Evolutionary conservation across 2,329 filamentous ascomycete species (phyloP).

Genomic region (Colletotrichum tofieldiae): DNA sequence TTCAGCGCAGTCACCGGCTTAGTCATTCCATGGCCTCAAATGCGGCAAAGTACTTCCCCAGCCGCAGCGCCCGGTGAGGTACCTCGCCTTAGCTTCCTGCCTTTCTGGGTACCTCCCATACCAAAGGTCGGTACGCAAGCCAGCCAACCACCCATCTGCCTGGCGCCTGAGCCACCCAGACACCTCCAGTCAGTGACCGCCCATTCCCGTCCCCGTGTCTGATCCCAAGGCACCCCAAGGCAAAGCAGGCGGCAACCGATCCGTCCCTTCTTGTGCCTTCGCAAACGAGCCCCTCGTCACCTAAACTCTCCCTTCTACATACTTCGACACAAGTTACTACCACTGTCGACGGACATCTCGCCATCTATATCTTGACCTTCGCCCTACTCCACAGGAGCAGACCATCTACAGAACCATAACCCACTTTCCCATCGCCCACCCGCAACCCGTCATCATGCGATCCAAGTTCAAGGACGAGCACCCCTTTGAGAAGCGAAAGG

Average conservation of each 20-base stretch:
- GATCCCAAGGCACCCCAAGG: conserved; percentile 30
- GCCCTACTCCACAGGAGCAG: conserved; percentile 33
- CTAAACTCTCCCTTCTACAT: conserved; percentile 43
- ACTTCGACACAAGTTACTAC: conserved; percentile 40
- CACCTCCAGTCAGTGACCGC: conserved; percentile 42
- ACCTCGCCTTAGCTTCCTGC: conserved; percentile 17
- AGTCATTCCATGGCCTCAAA: conserved; percentile 8
- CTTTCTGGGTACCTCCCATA: conserved; percentile 13
- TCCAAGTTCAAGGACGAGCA: conserved; percentile 99
- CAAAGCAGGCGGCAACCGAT: conserved; percentile 43
- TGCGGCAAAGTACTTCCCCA: conserved; percentile 1
- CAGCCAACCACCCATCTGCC: conserved; percentile 12
- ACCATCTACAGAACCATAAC: conserved; percentile 40
- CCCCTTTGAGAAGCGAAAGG: conserved; percentile 99
- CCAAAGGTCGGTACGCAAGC: conserved; percentile 4
- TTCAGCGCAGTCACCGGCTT: conserved; percentile 16
- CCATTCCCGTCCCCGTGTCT: conserved; percentile 42
- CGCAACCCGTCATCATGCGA: conserved; percentile 79
- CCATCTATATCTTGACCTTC: conserved; percentile 40
- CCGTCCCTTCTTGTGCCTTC: conserved; percentile 40
- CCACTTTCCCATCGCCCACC: conserved; percentile 42
- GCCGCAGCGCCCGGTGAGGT: conserved; percentile 3
- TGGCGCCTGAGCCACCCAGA: conserved; percentile 36
- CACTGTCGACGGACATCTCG: conserved; percentile 28
- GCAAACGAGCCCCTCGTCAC: conserved; percentile 41